These are phyloP conservation scores for Diaporthe ampelina DNA, from an alignment of 2,329 filamentous ascomycete genomes.

Conservation along the genomic window DNA sequence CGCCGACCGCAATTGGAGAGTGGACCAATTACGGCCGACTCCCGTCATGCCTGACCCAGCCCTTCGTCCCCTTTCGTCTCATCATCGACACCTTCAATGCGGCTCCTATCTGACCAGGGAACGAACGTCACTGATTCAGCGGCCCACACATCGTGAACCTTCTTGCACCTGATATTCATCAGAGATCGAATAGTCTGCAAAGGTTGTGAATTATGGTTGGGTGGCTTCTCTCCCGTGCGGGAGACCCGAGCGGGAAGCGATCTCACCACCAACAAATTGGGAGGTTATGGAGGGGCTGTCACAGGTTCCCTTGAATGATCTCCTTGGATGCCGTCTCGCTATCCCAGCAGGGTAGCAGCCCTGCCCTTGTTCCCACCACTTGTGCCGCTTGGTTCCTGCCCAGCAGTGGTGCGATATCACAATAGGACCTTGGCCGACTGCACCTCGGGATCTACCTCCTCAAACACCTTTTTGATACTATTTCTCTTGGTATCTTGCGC, in stretches of 20 bases:
- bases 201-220: neutral
- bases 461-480: constrained; percentile 32
- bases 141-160: neutral
- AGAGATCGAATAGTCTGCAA: neutral
- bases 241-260: neutral
- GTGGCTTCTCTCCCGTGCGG: constrained; percentile 22
- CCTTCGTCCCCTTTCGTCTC: constrained; percentile 27
- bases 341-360: constrained; percentile 25
- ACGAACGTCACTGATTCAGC: neutral
- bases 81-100: constrained; percentile 24
- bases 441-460: constrained; percentile 37
- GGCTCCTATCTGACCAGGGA: neutral
- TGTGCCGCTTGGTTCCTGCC: constrained; percentile 6
- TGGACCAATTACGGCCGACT: constrained; percentile 2
- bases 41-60: neutral
- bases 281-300: neutral
- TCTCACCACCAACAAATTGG: neutral
- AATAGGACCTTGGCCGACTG: constrained; percentile 14
- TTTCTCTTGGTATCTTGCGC: constrained; percentile 28
- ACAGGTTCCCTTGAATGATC: constrained; percentile 36
- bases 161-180: neutral
- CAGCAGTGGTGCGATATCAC: constrained; percentile 3
- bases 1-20: neutral
- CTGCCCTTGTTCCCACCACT: neutral
- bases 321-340: constrained; percentile 28